These are phyloP conservation scores for Triticum dicoccoides DNA, from an alignment of 176 grass and related monocot genomes.

Conservation along the genomic window DNA sequence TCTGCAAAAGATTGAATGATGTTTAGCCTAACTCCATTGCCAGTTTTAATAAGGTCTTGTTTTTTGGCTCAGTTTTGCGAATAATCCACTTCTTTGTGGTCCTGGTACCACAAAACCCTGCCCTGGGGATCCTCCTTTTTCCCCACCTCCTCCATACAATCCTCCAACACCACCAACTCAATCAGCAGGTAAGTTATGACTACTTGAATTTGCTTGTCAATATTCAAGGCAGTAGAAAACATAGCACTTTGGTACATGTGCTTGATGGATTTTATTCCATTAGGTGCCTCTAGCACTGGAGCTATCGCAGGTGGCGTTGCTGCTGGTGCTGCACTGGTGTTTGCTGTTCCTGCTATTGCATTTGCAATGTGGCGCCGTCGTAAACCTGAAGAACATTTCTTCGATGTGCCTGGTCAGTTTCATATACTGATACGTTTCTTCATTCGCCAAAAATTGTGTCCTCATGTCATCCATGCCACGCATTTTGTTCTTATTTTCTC, in stretches of 20 bases:
- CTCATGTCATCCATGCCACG: constrained; percentile 12
- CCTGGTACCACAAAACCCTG: constrained; percentile 49
- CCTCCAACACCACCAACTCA: constrained; percentile 44
- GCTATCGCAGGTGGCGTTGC: constrained; percentile 53
- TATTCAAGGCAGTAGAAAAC: constrained; percentile 5
- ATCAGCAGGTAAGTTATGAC: constrained; percentile 32
- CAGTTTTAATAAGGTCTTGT: constrained; percentile 8
- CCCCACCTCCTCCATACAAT: constrained; percentile 52
- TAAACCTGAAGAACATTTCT: constrained; percentile 76
- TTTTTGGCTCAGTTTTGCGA: constrained; percentile 59
- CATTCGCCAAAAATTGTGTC: background rate
- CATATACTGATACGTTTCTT: background rate
- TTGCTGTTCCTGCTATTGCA: constrained; percentile 58
- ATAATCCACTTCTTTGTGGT: constrained; percentile 66
- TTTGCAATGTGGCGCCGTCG: constrained; percentile 68
- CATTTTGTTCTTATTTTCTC: constrained; percentile 18
- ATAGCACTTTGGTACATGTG: background rate
- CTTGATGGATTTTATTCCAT: constrained; percentile 22
- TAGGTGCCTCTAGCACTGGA: constrained; percentile 44
- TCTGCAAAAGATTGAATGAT: constrained; percentile 6
- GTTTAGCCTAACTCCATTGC: constrained; percentile 3
- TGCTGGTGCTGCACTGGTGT: constrained; percentile 52
- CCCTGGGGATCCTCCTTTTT: constrained; percentile 49
- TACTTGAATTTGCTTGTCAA: constrained; percentile 13
- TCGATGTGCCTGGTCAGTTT: constrained; percentile 59